Conservation (phyloP, 192 early-diverging fungal genomes). For the Diversispora epigaea region DNA sequence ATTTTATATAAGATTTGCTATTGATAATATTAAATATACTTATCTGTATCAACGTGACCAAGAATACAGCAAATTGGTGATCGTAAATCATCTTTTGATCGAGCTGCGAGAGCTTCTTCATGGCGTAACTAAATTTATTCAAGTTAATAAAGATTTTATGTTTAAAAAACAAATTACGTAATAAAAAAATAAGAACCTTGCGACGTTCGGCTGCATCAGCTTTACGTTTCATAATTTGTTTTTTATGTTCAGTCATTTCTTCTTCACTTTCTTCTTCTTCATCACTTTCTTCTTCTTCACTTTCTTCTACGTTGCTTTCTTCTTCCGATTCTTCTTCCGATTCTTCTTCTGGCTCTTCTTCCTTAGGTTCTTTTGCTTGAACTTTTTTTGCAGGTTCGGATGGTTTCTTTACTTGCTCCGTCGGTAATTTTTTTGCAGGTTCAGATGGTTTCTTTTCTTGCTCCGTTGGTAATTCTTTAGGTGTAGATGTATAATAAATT, state of each 20-base stretch:
- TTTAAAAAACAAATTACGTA: not conserved
- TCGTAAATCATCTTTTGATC: constrained; percentile 86
- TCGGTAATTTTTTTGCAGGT: not conserved
- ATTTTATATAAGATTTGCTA: too few relatives aligned
- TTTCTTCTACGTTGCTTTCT: constrained; percentile 32
- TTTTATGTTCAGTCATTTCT: constrained; percentile 20
- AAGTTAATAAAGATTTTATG: not conserved
- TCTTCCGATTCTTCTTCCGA: constrained; percentile 36
- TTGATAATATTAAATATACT: too few relatives aligned
- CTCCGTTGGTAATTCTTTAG: not conserved
- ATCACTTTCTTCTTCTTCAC: constrained; percentile 14
- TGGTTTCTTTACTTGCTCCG: not conserved
- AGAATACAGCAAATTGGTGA: constrained; percentile 98
- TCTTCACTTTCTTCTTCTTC: constrained; percentile 20
- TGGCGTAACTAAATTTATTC: constrained; percentile 51
- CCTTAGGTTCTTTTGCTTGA: not conserved
- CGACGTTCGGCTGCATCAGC: constrained; percentile 78
- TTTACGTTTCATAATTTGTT: constrained; percentile 49
- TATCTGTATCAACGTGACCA: constrained; percentile 97
- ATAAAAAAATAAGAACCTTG: constrained; percentile 37
- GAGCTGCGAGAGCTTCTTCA: constrained; percentile 74
- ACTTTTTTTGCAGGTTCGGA: not conserved
- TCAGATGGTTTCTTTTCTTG: not conserved
- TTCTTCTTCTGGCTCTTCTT: constrained; percentile 13
- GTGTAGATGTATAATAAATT: not conserved